These are phyloP conservation scores for Coemansia sp. DNA, from an alignment of 192 early-diverging fungal genomes.

Conservation along the genomic window DNA sequence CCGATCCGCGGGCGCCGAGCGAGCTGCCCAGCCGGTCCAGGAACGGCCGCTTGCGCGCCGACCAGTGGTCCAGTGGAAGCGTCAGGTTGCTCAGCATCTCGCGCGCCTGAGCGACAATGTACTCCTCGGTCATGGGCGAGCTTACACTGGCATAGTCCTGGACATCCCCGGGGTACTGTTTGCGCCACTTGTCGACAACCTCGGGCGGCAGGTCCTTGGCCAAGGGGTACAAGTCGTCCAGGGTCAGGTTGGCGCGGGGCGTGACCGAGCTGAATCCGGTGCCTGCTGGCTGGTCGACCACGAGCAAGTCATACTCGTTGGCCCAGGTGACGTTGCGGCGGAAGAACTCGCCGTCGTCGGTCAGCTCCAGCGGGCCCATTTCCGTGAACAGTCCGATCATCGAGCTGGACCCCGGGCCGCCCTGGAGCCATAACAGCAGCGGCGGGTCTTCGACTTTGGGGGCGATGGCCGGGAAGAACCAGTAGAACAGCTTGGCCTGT, in stretches of 20 bases:
- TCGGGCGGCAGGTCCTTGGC: conserved; percentile 20
- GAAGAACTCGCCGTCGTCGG: conserved; percentile 50
- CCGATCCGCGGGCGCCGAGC: conserved; percentile 10
- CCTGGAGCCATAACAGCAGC: conserved; percentile 73
- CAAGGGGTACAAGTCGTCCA: conserved; percentile 37
- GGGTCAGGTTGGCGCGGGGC: conserved; percentile 25
- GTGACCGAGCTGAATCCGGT: conserved; percentile 55
- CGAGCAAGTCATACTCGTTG: conserved; percentile 64
- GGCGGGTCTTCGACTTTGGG: conserved; percentile 57
- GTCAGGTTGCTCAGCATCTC: conserved; percentile 9
- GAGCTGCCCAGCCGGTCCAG: conserved; percentile 6
- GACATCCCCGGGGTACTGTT: conserved; percentile 19
- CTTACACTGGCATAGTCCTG: conserved; percentile 22
- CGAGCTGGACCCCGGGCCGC: conserved; percentile 73
- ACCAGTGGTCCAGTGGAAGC: conserved; percentile 13
- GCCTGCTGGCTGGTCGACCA: conserved; percentile 81
- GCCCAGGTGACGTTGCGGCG: conserved; percentile 59
- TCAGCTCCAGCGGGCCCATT: conserved; percentile 66
- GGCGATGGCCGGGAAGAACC: conserved; percentile 72
- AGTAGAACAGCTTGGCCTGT: conserved; percentile 56
- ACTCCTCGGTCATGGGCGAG: conserved; percentile 29
- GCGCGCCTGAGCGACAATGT: conserved; percentile 16
- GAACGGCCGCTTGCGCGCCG: conserved; percentile 19
- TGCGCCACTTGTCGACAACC: conserved; percentile 14
- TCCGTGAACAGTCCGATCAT: conserved; percentile 77